These are phyloP conservation scores for Leccinum angustisporum DNA, from an alignment of 1,284 basidiomycete genomes.

Conservation along the genomic window DNA sequence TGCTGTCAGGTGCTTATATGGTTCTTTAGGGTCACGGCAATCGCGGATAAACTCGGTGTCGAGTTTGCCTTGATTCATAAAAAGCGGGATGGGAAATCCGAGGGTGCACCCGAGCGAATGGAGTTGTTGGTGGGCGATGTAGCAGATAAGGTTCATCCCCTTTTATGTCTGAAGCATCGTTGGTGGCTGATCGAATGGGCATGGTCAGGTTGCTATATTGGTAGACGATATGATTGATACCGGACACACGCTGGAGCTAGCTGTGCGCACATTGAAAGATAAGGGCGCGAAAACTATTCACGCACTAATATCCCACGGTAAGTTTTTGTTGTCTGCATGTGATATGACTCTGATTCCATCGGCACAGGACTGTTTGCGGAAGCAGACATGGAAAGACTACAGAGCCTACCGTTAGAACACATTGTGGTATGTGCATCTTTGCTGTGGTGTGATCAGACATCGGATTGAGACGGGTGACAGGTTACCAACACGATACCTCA, in stretches of 20 bases:
- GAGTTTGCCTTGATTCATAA: conserved; percentile 98
- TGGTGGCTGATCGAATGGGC: conserved; percentile 8
- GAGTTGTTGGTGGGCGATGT: conserved; percentile 98
- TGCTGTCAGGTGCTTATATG: conserved; percentile 8
- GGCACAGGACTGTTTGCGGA: conserved; percentile 81
- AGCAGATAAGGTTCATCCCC: conserved; percentile 71
- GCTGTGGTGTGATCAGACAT: background rate
- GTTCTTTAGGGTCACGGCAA: conserved; percentile 75
- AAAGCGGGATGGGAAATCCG: conserved; percentile 67
- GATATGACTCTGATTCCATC: conserved; percentile 1
- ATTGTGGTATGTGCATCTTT: conserved; percentile 75
- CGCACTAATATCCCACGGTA: conserved; percentile 91
- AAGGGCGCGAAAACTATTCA: conserved; percentile 89
- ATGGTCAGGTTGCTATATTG: conserved; percentile 77
- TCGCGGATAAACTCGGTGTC: conserved; percentile 93
- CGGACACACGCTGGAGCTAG: conserved; percentile 84
- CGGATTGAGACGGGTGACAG: conserved; percentile 31
- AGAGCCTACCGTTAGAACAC: conserved; percentile 79
- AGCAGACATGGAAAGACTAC: conserved; percentile 74
- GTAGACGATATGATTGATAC: conserved; percentile 99
- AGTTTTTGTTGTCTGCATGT: conserved; percentile 23
- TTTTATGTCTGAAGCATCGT: conserved; percentile 5
- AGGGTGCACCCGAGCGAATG: conserved; percentile 74
- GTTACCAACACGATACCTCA: conserved; percentile 82
- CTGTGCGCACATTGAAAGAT: conserved; percentile 82